Evolutionary conservation across 1,284 basidiomycete species (phyloP).

Genomic region (Cerioporus squamosus): DNA sequence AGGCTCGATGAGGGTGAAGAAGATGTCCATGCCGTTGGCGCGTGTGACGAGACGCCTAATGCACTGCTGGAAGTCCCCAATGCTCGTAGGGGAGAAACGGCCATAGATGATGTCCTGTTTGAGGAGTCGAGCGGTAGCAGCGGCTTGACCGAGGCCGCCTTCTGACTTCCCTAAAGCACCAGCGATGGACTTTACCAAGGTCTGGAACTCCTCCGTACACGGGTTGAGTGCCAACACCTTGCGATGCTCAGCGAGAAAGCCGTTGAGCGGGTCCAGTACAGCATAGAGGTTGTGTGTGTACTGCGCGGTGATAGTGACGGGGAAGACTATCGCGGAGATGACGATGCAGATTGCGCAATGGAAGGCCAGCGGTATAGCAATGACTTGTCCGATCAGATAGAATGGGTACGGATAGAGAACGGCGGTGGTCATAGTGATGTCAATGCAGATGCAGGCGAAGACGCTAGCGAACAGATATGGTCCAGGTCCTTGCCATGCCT

Average conservation of each 20-base stretch:
- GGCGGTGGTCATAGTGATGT: constrained; percentile 64
- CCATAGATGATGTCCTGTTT: constrained; percentile 67
- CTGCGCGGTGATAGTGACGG: constrained; percentile 65
- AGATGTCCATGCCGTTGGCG: constrained; percentile 67
- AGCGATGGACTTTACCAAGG: constrained; percentile 36
- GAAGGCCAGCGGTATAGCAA: constrained; percentile 65
- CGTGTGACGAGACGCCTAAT: constrained; percentile 58
- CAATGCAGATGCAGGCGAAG: constrained; percentile 62
- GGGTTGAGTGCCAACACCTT: constrained; percentile 50
- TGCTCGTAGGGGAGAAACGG: constrained; percentile 66
- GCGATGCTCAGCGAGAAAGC: constrained; percentile 53
- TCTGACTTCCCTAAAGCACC: constrained; percentile 55
- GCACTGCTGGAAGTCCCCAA: constrained; percentile 54
- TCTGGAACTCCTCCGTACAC: constrained; percentile 50
- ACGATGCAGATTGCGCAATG: constrained; percentile 64
- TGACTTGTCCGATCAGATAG: constrained; percentile 56
- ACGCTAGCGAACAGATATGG: constrained; percentile 65
- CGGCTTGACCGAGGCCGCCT: constrained; percentile 55
- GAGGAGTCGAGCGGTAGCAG: constrained; percentile 59
- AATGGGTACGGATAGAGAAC: constrained; percentile 70
- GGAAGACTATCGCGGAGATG: constrained; percentile 64
- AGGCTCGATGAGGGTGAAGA: constrained; percentile 67
- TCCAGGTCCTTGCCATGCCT: constrained; percentile 65
- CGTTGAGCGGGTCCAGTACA: constrained; percentile 56
- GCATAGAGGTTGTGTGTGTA: constrained; percentile 59